Conservation (phyloP, 768 basidiomycete genomes). For the Podaxis sp. region DNA sequence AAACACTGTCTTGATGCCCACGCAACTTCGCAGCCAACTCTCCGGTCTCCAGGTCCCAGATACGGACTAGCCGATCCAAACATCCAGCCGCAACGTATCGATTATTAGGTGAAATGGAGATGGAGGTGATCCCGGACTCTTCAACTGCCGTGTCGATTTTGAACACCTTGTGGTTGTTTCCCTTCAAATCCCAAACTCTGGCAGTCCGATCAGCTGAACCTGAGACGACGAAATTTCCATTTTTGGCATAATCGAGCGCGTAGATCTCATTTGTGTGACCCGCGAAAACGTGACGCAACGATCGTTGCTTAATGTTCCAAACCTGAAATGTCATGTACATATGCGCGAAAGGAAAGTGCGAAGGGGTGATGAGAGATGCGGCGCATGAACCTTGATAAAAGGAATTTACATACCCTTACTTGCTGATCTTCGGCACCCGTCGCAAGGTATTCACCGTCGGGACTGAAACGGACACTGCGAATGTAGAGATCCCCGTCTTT, state of each 20-base stretch:
- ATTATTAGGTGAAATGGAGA: conserved; percentile 77
- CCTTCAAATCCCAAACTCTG: conserved; percentile 46
- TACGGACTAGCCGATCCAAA: conserved; percentile 74
- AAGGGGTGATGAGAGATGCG: conserved; percentile 67
- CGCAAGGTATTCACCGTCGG: conserved; percentile 89
- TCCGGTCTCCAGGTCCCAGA: conserved; percentile 75
- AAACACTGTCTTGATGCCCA: conserved; percentile 84
- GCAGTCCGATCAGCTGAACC: conserved; percentile 74
- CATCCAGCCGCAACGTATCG: conserved; percentile 63
- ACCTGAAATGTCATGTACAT: conserved; percentile 52
- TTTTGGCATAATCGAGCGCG: conserved; percentile 87
- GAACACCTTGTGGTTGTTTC: conserved; percentile 38
- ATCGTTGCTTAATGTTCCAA: conserved; percentile 85
- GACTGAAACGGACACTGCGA: conserved; percentile 83
- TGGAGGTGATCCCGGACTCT: conserved; percentile 71
- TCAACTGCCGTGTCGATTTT: conserved; percentile 46
- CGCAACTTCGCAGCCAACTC: conserved; percentile 68
- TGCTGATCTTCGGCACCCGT: conserved; percentile 95
- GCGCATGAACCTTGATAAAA: conserved; percentile 59
- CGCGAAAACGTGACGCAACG: conserved; percentile 77
- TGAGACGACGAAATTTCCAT: conserved; percentile 83
- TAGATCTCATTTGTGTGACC: conserved; percentile 95
- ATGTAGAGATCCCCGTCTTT: conserved; percentile 37
- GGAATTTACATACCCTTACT: conserved; percentile 83
- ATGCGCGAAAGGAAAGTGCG: not conserved